Percentiles rank a stretch among this genome's conserved stretches.
phyloP scores from a whole-genome alignment of 805 yeast genomes.

The Yarrowia sp. region DNA sequence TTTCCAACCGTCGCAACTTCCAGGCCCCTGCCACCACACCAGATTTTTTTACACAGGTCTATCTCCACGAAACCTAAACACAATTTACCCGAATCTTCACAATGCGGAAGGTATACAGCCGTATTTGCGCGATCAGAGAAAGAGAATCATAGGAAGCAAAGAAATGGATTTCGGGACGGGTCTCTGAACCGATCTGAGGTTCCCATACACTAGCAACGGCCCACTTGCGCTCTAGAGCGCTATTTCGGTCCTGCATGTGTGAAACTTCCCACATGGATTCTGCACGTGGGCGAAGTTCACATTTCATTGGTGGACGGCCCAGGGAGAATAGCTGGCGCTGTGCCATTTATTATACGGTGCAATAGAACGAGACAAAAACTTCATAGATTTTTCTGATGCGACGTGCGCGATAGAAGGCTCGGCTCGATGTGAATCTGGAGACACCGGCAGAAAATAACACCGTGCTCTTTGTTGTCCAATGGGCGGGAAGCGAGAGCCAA shows the following conservation, averaged over 20 bases:
- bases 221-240: not conserved
- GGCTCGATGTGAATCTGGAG: no score
- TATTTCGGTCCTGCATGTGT: slow-evolving; percentile 4
- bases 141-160: not conserved
- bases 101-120: slow-evolving; percentile 11
- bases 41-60: not conserved
- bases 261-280: slow-evolving; percentile 26
- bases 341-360: not conserved
- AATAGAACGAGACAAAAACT: not conserved
- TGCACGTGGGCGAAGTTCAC: slow-evolving; percentile 24
- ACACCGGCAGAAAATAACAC: no score
- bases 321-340: not conserved
- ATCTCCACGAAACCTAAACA: slow-evolving; percentile 3
- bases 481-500: not conserved
- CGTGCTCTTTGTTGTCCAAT: not conserved
- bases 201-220: not conserved
- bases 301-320: not conserved
- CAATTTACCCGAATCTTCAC: not conserved
- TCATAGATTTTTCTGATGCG: no score
- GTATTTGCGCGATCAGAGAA: not conserved
- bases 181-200: no score
- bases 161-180: no score
- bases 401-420: not conserved
- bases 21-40: not conserved
- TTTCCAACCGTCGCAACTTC: not conserved